phyloP scores from a whole-genome alignment of 305 asterid genomes.

The Nicotiana rustica region DNA sequence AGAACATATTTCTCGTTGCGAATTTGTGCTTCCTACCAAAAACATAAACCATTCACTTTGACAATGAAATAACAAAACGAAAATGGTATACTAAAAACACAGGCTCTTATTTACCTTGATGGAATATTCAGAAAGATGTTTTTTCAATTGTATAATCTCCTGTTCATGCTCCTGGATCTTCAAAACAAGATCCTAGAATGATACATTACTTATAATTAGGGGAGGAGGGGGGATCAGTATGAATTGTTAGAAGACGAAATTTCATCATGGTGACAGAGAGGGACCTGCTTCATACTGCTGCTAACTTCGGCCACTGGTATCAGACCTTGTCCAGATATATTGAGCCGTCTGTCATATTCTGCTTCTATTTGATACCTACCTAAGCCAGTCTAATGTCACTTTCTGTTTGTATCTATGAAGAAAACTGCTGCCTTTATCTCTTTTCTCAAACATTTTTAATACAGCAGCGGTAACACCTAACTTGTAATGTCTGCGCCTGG shows the following conservation, averaged over 20 bases:
- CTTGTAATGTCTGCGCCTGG: not conserved
- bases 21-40: constrained; percentile 82
- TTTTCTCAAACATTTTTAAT: constrained; percentile 30
- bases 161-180: constrained; percentile 83
- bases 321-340: constrained; percentile 64
- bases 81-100: constrained; percentile 36
- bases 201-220: constrained; percentile 31
- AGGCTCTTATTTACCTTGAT: constrained; percentile 59
- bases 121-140: constrained; percentile 82
- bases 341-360: constrained; percentile 56
- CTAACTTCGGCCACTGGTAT: constrained; percentile 62
- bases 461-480: constrained; percentile 7
- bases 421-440: not conserved
- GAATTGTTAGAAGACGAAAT: constrained; percentile 24
- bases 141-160: constrained; percentile 79
- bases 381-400: constrained; percentile 40
- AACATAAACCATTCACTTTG: constrained; percentile 33
- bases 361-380: constrained; percentile 69
- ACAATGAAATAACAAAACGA: constrained; percentile 35
- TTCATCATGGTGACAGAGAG: constrained; percentile 28
- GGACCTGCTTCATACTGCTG: constrained; percentile 77
- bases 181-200: constrained; percentile 64
- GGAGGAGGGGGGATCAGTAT: not conserved
- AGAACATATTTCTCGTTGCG: constrained; percentile 81
- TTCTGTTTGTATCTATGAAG: constrained; percentile 25